Conservation (phyloP, 176 grass and related monocot species). For the Leersia perrieri region DNA sequence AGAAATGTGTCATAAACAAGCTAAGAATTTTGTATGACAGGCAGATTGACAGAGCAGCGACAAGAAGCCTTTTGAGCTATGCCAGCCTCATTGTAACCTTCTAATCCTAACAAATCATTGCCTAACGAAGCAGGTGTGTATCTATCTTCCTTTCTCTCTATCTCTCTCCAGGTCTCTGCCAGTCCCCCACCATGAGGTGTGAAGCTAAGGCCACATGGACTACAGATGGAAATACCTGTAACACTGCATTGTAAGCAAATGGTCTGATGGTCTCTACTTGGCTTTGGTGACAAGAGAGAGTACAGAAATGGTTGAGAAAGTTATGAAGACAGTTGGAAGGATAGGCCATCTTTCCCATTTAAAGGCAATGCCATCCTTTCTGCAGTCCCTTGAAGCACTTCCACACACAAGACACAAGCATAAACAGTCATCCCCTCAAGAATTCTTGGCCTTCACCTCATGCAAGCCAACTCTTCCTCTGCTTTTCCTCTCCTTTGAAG, state of each 20-base stretch:
- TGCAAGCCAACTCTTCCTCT: slow-evolving; percentile 21
- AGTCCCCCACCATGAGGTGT: slow-evolving; percentile 49
- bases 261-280: slow-evolving; percentile 35
- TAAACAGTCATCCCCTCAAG: not conserved
- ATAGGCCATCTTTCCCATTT: slow-evolving; percentile 53
- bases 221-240: slow-evolving; percentile 66
- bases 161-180: not conserved
- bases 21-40: slow-evolving; percentile 43
- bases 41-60: slow-evolving; percentile 39
- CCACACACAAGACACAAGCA: slow-evolving; percentile 26
- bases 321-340: slow-evolving; percentile 54
- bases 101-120: slow-evolving; percentile 39
- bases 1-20: slow-evolving; percentile 34
- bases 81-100: slow-evolving; percentile 44
- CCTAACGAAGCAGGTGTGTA: slow-evolving; percentile 35
- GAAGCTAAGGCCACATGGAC: slow-evolving; percentile 48
- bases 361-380: slow-evolving; percentile 47
- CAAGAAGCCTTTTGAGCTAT: slow-evolving; percentile 46
- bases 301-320: slow-evolving; percentile 54
- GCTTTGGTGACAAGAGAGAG: slow-evolving; percentile 52
- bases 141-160: not conserved
- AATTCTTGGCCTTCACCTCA: slow-evolving; percentile 23
- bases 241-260: slow-evolving; percentile 52
- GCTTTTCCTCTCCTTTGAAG: slow-evolving; percentile 20
- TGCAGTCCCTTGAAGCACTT: slow-evolving; percentile 39